Percentiles rank a stretch among this genome's conserved stretches.
These are phyloP conservation scores for Nepenthes mirabilis DNA, from an alignment of 148 eudicot species.

Conservation along the genomic window DNA sequence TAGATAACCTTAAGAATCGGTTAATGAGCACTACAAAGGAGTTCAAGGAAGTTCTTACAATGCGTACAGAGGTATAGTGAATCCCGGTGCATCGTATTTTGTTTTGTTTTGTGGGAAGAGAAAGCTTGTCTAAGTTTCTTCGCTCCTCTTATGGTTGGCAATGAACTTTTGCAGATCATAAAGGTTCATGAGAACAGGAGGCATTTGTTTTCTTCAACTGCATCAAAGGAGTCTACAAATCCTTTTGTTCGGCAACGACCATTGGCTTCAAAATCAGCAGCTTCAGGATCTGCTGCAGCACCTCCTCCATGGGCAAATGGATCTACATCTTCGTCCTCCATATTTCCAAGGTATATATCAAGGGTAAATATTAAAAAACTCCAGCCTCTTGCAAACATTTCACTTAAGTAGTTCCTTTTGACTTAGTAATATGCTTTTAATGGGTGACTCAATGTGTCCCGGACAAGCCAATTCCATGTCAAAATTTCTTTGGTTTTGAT, in stretches of 20 bases:
- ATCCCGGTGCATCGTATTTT: background rate
- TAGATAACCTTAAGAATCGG: slow-evolving; percentile 69
- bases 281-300: slow-evolving; percentile 28
- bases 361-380: background rate
- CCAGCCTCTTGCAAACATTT: background rate
- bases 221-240: slow-evolving; percentile 44
- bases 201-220: slow-evolving; percentile 55
- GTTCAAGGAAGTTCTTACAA: slow-evolving; percentile 72
- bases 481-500: too few relatives aligned
- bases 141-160: background rate
- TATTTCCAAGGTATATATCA: slow-evolving; percentile 40
- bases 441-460: background rate
- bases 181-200: slow-evolving; percentile 62
- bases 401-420: too few relatives aligned
- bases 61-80: slow-evolving; percentile 62
- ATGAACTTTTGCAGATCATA: slow-evolving; percentile 36
- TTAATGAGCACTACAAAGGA: slow-evolving; percentile 69
- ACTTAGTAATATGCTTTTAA: background rate
- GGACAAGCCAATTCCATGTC: too few relatives aligned
- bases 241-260: slow-evolving; percentile 78
- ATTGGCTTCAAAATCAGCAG: slow-evolving; percentile 35
- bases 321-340: slow-evolving; percentile 41
- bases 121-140: background rate
- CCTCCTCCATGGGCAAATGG: slow-evolving; percentile 68
- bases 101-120: background rate